phyloP scores from a whole-genome alignment of 495 filamentous ascomycete genomes.

The Hypomontagnella submonticulosa region DNA sequence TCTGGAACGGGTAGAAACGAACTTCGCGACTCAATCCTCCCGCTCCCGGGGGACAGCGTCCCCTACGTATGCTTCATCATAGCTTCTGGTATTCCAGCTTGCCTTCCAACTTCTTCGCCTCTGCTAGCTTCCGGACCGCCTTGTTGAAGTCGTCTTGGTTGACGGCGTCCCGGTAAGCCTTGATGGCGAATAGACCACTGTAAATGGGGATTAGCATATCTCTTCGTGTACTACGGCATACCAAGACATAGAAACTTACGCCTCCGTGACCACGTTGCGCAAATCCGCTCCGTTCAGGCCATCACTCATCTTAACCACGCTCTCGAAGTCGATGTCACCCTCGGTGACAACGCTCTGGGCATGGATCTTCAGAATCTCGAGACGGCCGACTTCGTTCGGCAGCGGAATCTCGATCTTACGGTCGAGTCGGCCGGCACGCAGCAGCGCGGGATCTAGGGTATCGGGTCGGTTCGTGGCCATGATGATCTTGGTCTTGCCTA shows the following conservation, averaged over 20 bases:
- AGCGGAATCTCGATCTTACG: slow-evolving; percentile 99
- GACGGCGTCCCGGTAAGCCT: slow-evolving; percentile 93
- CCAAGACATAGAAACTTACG: slow-evolving; percentile 68
- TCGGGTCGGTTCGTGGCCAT: slow-evolving; percentile 99
- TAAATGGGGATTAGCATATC: slow-evolving; percentile 33
- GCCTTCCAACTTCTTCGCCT: slow-evolving; percentile 98
- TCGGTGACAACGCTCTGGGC: slow-evolving; percentile 85
- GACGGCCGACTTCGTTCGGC: slow-evolving; percentile 96
- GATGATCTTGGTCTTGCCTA: slow-evolving; percentile 99
- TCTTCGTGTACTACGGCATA: slow-evolving; percentile 3
- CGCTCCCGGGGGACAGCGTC: not conserved
- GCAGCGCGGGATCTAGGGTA: slow-evolving; percentile 93
- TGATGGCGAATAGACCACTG: slow-evolving; percentile 96
- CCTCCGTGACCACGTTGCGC: slow-evolving; percentile 97
- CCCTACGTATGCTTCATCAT: slow-evolving; percentile 57
- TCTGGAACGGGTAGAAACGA: not conserved
- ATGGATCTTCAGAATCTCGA: slow-evolving; percentile 99
- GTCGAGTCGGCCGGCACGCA: slow-evolving; percentile 94
- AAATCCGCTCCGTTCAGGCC: slow-evolving; percentile 97
- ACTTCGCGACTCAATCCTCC: not conserved
- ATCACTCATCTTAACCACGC: slow-evolving; percentile 99
- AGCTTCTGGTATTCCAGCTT: slow-evolving; percentile 98
- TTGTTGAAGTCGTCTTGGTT: slow-evolving; percentile 99
- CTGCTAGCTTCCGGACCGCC: slow-evolving; percentile 94
- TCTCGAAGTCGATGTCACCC: slow-evolving; percentile 98